Conservation (phyloP, 176 grass and related monocot species). For the Oryza officinalis region DNA sequence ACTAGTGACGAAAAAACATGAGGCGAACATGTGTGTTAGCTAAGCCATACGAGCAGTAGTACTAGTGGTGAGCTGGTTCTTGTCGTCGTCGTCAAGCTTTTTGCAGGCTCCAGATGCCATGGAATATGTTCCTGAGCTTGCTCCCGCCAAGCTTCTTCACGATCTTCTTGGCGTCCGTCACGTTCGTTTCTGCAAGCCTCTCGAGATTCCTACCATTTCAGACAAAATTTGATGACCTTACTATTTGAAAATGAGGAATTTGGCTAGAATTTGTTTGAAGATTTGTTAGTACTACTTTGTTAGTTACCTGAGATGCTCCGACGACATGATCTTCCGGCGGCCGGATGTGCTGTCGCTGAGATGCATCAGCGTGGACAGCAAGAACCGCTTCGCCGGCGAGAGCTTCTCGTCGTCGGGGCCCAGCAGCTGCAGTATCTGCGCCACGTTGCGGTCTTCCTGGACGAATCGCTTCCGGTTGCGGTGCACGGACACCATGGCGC, state of each 20-base stretch:
- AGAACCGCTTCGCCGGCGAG: slow-evolving; percentile 56
- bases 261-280: background rate
- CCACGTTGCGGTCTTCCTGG: slow-evolving; percentile 70
- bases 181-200: slow-evolving; percentile 72
- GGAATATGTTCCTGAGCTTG: slow-evolving; percentile 72
- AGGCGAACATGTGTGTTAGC: slow-evolving; percentile 44
- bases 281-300: too few relatives aligned
- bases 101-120: slow-evolving; percentile 78
- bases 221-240: background rate
- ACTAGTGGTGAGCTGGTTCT: background rate
- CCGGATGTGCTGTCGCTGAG: slow-evolving; percentile 64
- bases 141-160: slow-evolving; percentile 79
- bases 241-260: background rate
- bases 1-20: slow-evolving; percentile 29
- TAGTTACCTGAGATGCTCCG: slow-evolving; percentile 49
- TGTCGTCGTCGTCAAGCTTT: background rate
- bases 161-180: slow-evolving; percentile 74
- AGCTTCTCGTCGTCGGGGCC: slow-evolving; percentile 63
- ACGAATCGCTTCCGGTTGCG: slow-evolving; percentile 73
- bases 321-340: slow-evolving; percentile 76
- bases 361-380: slow-evolving; percentile 66
- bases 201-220: slow-evolving; percentile 53
- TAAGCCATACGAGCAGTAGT: background rate
- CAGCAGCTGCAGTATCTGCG: slow-evolving; percentile 64
- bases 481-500: slow-evolving; percentile 59